These are phyloP conservation scores for Spathaspora girioi DNA, from an alignment of 805 yeast genomes.

Conservation along the genomic window DNA sequence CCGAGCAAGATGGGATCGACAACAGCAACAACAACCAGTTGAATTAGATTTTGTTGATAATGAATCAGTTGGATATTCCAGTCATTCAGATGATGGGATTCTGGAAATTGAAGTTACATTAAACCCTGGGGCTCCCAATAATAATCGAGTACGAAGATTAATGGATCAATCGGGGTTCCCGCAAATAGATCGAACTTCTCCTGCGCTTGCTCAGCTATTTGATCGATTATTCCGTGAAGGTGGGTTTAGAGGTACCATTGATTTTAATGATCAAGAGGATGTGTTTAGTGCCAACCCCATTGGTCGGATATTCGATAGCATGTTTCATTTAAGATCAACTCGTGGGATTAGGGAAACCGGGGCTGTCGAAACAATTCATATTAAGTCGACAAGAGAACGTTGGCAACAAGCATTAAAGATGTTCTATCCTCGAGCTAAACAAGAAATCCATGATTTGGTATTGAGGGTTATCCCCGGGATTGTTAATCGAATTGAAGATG, in stretches of 20 bases:
- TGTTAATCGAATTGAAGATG: slow-evolving; percentile 45
- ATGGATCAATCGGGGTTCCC: slow-evolving; percentile 5
- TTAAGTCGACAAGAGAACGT: slow-evolving; percentile 56
- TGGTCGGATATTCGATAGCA: slow-evolving; percentile 23
- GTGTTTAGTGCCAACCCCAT: slow-evolving; percentile 11
- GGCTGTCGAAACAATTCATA: slow-evolving; percentile 13
- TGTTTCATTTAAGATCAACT: slow-evolving; percentile 8
- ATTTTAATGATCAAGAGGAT: slow-evolving; percentile 11
- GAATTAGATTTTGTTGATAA: slow-evolving; percentile 15
- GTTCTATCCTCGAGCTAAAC: slow-evolving; percentile 39
- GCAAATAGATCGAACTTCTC: slow-evolving; percentile 9
- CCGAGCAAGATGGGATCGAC: slow-evolving; percentile 8
- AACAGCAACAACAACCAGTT: background rate
- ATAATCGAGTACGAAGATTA: slow-evolving; percentile 10
- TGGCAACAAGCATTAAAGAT: slow-evolving; percentile 61
- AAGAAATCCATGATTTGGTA: slow-evolving; percentile 20
- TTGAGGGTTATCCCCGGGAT: slow-evolving; percentile 28
- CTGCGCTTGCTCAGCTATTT: slow-evolving; percentile 9
- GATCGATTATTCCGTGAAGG: slow-evolving; percentile 11
- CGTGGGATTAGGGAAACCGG: slow-evolving; percentile 12
- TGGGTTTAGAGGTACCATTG: slow-evolving; percentile 22
- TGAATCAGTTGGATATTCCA: slow-evolving; percentile 14
- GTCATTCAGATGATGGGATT: slow-evolving; percentile 14
- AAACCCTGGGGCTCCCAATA: slow-evolving; percentile 5
- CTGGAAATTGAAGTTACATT: slow-evolving; percentile 18